Conservation (phyloP, 2,329 filamentous ascomycete species). For the Colletotrichum sp. region DNA sequence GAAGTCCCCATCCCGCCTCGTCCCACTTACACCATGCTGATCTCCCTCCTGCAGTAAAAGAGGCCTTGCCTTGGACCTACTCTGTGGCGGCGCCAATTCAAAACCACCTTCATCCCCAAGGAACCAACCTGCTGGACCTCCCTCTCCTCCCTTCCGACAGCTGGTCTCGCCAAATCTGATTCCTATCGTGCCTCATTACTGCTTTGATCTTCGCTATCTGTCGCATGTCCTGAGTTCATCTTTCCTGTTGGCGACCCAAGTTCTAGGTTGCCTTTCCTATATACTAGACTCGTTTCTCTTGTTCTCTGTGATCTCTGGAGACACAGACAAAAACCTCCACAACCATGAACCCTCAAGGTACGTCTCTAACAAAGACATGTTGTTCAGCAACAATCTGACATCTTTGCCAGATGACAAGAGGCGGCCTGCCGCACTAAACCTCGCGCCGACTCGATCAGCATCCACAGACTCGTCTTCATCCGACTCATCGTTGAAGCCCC, state of each 20-base stretch:
- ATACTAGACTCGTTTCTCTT: neutral
- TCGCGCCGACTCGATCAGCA: slow-evolving; percentile 53
- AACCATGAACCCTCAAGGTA: slow-evolving; percentile 47
- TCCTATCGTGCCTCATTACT: slow-evolving; percentile 41
- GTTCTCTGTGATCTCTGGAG: slow-evolving; percentile 17
- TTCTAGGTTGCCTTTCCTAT: slow-evolving; percentile 23
- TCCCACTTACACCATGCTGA: slow-evolving; percentile 35
- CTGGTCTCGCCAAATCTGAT: slow-evolving; percentile 58
- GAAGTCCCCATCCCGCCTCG: slow-evolving; percentile 40
- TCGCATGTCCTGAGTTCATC: slow-evolving; percentile 26
- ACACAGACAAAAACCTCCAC: slow-evolving; percentile 14
- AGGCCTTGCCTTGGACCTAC: neutral
- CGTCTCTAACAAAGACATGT: slow-evolving; percentile 22
- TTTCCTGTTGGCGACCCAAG: neutral
- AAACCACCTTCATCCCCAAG: slow-evolving; percentile 54
- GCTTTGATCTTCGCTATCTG: slow-evolving; percentile 30
- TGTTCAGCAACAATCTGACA: slow-evolving; percentile 25
- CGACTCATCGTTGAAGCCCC: slow-evolving; percentile 65
- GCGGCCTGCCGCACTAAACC: slow-evolving; percentile 61
- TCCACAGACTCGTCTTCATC: slow-evolving; percentile 58
- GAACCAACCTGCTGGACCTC: slow-evolving; percentile 35
- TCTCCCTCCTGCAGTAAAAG: slow-evolving; percentile 40
- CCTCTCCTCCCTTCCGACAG: slow-evolving; percentile 54
- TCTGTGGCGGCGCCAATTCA: slow-evolving; percentile 49
- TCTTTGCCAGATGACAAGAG: slow-evolving; percentile 55